Conservation (phyloP, 2,329 filamentous ascomycete genomes). For the Sclerotinia subarctica region DNA sequence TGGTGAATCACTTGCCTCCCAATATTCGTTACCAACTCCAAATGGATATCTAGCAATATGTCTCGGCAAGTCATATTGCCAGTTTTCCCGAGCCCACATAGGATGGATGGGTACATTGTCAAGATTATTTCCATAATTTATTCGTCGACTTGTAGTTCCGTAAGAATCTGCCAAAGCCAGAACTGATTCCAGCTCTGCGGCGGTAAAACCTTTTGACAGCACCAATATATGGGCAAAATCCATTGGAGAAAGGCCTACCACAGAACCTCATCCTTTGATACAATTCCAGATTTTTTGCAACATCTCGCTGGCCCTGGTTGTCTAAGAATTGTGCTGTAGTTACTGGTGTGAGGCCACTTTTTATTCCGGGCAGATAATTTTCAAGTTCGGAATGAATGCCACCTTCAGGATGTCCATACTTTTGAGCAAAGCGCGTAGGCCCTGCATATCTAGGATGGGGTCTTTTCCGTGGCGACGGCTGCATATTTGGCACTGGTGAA, state of each 20-base stretch:
- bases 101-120: neutral
- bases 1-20: slow-evolving; percentile 6
- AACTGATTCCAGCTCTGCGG: slow-evolving; percentile 6
- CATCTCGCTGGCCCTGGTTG: neutral
- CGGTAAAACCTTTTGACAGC: neutral
- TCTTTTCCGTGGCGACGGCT: neutral
- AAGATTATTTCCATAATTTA: neutral
- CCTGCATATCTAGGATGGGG: neutral
- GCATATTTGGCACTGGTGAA: neutral
- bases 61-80: neutral
- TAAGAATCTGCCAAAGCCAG: slow-evolving; percentile 4
- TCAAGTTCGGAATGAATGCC: neutral
- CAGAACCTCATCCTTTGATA: slow-evolving; percentile 8
- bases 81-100: neutral
- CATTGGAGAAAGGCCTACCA: neutral
- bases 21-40: slow-evolving; percentile 10
- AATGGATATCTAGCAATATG: neutral
- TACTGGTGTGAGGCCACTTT: slow-evolving; percentile 5
- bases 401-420: slow-evolving; percentile 6
- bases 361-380: neutral
- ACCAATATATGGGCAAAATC: neutral
- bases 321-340: slow-evolving; percentile 3
- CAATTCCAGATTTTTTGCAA: neutral
- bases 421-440: slow-evolving; percentile 2
- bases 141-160: neutral